phyloP scores from a whole-genome alignment of 257 asterid species.

The Capsicum baccatum region DNA sequence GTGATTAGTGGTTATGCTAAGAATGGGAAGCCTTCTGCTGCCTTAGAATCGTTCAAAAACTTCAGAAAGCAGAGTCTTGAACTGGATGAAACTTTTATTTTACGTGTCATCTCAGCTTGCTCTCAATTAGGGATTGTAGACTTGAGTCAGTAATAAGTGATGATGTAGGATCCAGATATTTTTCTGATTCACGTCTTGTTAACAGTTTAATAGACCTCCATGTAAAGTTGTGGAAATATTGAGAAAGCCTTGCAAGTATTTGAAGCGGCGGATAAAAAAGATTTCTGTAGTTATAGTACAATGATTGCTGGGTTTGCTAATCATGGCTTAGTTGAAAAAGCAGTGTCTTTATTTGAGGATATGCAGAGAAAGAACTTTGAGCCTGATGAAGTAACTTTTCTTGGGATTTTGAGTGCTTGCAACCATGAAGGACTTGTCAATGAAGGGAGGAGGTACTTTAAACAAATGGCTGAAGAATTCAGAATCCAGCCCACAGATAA shows the following conservation, averaged over 20 bases:
- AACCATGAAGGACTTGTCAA: conserved; percentile 31
- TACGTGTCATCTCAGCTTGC: conserved; percentile 34
- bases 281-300: conserved; percentile 34
- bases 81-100: conserved; percentile 24
- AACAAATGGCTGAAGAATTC: conserved; percentile 31
- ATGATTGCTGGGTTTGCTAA: conserved; percentile 30
- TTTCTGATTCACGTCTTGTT: conserved; percentile 31
- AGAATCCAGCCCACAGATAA: conserved; percentile 29
- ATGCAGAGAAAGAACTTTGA: conserved; percentile 29
- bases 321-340: conserved; percentile 29
- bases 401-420: conserved; percentile 32
- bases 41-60: conserved; percentile 26
- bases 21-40: conserved; percentile 26
- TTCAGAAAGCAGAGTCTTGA: conserved; percentile 26
- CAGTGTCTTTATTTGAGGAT: conserved; percentile 21
- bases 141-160: conserved; percentile 21
- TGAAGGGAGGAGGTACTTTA: conserved; percentile 29
- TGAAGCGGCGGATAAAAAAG: conserved; percentile 10
- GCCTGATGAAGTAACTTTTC: conserved; percentile 36
- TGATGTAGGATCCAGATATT: conserved; percentile 23
- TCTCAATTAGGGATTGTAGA: conserved; percentile 34
- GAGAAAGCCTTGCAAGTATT: conserved; percentile 30
- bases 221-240: conserved; percentile 29
- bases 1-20: conserved; percentile 22
- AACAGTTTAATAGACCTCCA: conserved; percentile 30